Base-by-base conservation (phyloP, 1,284 basidiomycete species). In the Ceratobasidium papillatum region DNA sequence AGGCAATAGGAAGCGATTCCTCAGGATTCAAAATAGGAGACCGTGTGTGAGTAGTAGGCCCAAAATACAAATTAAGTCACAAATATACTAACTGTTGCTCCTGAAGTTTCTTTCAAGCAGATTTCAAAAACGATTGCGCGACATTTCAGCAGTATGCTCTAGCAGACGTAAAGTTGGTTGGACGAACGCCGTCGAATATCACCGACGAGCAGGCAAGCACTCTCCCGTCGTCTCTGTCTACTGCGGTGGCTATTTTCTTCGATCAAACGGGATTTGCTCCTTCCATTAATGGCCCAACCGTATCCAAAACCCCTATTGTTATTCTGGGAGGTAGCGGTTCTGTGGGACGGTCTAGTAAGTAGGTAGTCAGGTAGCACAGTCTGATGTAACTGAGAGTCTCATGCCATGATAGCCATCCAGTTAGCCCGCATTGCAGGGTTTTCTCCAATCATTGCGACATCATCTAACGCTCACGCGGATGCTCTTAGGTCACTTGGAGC, bases 101-200 rank as follows among this genome's bases (percentile, higher is more conserved):
- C 17, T 63, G 71, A 66, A 88, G 86, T 5, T 80, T 88, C 63
- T 83, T 82, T 77, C 83, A 85, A 72, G 84, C 84, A 3, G 77
- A 77, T 12, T 84, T 81, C 51, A 78, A 79, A 4, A 83, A 84
- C 36, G 81, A 83, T 22, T 79, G 80, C 41, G 83, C 82, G 32
- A 82, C 84, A 1, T 88, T 85, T 78, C 88, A 89, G 80, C 85
- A 89, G 77, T 88, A 86, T 76, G 80, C 83, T 30, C 78, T 86
- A 30, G 82, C 81, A 0, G 80, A 82, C 41, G 83, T 84, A 17
- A 83, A 84, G 11, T 81, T 85, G 14, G 79, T 82, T 38, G 81
- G 84, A 2, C 66, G 79, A 49, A 77, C 80, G 0, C 79, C 80
- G 5, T 75, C 80, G 3, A 84, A 83, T 27, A 73, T 87, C 27